Conservation (phyloP, 108 stramenopile genomes). For the Parietichytrium sp. region DNA sequence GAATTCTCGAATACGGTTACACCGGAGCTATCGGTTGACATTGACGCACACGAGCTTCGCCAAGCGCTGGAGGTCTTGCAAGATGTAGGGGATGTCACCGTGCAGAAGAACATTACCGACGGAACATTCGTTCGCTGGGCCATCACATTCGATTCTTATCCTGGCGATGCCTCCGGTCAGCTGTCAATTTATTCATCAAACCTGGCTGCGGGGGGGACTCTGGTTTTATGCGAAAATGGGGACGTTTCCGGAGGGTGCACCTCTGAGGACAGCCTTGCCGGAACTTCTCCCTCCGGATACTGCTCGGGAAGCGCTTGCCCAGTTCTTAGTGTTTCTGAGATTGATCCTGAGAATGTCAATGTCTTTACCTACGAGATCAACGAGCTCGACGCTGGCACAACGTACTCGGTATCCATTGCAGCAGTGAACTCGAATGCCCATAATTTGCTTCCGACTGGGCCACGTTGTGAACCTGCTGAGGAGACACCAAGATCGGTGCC, state of each 20-base stretch:
- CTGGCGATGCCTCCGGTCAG: neutral
- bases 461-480: neutral
- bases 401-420: neutral
- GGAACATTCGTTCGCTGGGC: neutral
- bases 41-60: slow-evolving; percentile 48
- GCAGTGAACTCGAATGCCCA: neutral
- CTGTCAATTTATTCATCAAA: neutral
- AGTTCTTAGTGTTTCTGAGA: too few species aligned
- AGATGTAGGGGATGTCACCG: slow-evolving; percentile 58
- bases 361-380: neutral
- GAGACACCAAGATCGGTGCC: neutral
- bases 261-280: too few species aligned
- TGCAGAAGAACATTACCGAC: neutral
- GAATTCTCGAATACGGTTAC: slow-evolving; percentile 15
- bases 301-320: too few species aligned
- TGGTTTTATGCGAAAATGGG: too few species aligned
- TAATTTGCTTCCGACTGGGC: neutral
- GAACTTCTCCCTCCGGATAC: too few species aligned
- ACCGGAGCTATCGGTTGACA: slow-evolving; percentile 26
- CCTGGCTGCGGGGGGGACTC: neutral
- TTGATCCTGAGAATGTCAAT: too few species aligned
- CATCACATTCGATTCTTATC: slow-evolving; percentile 29
- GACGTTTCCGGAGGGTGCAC: too few species aligned
- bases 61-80: slow-evolving; percentile 51
- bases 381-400: neutral